Percentiles rank a stretch among this genome's conserved stretches.
phyloP scores from a whole-genome alignment of 306 rosid genomes.

The Vachellia pachyceras region DNA sequence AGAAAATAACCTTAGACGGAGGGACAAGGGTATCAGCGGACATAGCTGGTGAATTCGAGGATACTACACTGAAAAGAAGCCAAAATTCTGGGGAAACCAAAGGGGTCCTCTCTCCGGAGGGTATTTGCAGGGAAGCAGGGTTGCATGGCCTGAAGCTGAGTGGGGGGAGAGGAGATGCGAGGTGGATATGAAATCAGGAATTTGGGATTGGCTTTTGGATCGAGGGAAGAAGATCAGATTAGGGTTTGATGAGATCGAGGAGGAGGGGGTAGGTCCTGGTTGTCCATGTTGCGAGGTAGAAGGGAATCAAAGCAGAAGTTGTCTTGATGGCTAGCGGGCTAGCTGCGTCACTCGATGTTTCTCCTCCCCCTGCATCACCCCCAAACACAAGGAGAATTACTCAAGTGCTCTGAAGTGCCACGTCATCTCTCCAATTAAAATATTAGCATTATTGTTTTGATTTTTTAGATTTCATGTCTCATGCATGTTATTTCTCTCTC shows the following conservation, averaged over 20 bases:
- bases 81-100: conserved; percentile 20
- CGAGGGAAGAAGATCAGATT: neutral
- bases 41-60: conserved; percentile 39
- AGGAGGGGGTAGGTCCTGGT: neutral
- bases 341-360: too few species aligned
- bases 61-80: conserved; percentile 30
- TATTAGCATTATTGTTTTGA: too few species aligned
- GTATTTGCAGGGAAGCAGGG: conserved; percentile 50
- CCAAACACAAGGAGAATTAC: too few species aligned
- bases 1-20: conserved; percentile 55
- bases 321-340: too few species aligned
- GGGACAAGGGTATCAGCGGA: conserved; percentile 50
- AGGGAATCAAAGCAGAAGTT: neutral
- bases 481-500: too few species aligned
- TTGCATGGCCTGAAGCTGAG: conserved; percentile 64
- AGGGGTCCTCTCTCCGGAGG: conserved; percentile 70
- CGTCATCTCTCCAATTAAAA: too few species aligned
- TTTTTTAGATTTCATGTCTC: too few species aligned
- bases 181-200: neutral
- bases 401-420: too few species aligned
- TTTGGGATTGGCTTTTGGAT: neutral
- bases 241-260: conserved; percentile 27
- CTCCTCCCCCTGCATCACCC: too few species aligned
- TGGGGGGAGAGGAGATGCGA: neutral
- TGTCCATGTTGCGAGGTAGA: neutral